phyloP scores from a whole-genome alignment of 1,284 basidiomycete genomes.

The Puccinia polysora region DNA sequence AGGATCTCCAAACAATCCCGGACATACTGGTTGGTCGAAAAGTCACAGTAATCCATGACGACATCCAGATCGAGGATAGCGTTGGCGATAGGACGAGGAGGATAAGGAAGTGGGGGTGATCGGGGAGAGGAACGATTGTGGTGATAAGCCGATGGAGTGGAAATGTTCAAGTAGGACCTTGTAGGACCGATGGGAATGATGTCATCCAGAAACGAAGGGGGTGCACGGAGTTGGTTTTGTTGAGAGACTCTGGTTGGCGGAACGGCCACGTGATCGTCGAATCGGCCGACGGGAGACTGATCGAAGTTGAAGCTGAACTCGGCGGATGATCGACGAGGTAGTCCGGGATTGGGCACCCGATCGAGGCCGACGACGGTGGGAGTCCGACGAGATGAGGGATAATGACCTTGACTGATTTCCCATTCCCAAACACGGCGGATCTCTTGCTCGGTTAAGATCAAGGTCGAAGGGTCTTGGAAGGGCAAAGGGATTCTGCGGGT shows the following conservation, averaged over 20 bases:
- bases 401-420: slow-evolving; percentile 85
- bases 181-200: slow-evolving; percentile 61
- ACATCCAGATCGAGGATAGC: slow-evolving; percentile 79
- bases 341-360: slow-evolving; percentile 44
- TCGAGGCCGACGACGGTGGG: slow-evolving; percentile 41
- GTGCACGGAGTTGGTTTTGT: slow-evolving; percentile 44
- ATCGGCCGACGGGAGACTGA: slow-evolving; percentile 15
- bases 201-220: slow-evolving; percentile 46
- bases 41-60: slow-evolving; percentile 83
- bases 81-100: slow-evolving; percentile 73
- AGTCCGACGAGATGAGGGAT: slow-evolving; percentile 65
- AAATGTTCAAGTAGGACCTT: slow-evolving; percentile 68
- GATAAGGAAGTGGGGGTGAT: slow-evolving; percentile 54
- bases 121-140: slow-evolving; percentile 58
- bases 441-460: slow-evolving; percentile 71
- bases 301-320: slow-evolving; percentile 30
- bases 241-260: slow-evolving; percentile 44
- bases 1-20: slow-evolving; percentile 71
- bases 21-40: slow-evolving; percentile 68
- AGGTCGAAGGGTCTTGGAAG: slow-evolving; percentile 65
- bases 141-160: slow-evolving; percentile 59
- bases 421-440: slow-evolving; percentile 83
- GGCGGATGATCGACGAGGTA: slow-evolving; percentile 38
- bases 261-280: slow-evolving; percentile 44
- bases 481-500: slow-evolving; percentile 54